These are phyloP conservation scores for Populus alba DNA, from an alignment of 345 rosid genomes.

Conservation along the genomic window DNA sequence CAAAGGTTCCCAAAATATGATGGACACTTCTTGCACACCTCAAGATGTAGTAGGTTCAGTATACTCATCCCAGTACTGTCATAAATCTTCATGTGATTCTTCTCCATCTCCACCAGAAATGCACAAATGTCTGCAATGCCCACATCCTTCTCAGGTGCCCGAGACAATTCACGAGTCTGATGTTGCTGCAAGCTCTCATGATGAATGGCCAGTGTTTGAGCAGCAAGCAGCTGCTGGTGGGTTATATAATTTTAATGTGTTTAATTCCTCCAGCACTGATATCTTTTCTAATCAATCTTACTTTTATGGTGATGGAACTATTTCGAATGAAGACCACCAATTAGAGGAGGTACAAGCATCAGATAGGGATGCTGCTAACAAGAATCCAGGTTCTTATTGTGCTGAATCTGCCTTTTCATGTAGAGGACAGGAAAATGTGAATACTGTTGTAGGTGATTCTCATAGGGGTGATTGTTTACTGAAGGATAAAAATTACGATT, in stretches of 20 bases:
- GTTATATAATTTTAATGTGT: slow-evolving; percentile 6
- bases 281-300: slow-evolving; percentile 10
- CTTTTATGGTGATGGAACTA: slow-evolving; percentile 10
- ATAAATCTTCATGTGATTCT: slow-evolving; percentile 12
- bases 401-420: slow-evolving; percentile 16
- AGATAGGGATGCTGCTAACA: slow-evolving; percentile 13
- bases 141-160: not conserved
- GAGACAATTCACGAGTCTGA: slow-evolving; percentile 12
- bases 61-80: slow-evolving; percentile 3
- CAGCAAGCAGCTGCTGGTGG: slow-evolving; percentile 20
- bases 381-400: slow-evolving; percentile 2
- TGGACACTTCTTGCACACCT: slow-evolving; percentile 22
- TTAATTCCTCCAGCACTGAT: slow-evolving; percentile 3
- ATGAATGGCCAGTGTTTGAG: slow-evolving; percentile 28
- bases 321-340: slow-evolving; percentile 10
- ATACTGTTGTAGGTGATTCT: slow-evolving; percentile 17
- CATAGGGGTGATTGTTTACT: slow-evolving; percentile 9
- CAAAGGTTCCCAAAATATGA: slow-evolving; percentile 16
- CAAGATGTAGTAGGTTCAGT: slow-evolving; percentile 15
- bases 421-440: slow-evolving; percentile 14
- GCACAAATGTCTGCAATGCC: slow-evolving; percentile 15
- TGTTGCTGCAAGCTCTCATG: slow-evolving; percentile 15
- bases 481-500: slow-evolving; percentile 11
- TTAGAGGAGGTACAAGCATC: slow-evolving; percentile 18
- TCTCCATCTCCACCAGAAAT: slow-evolving; percentile 9